Base-by-base conservation (phyloP, 2,329 filamentous ascomycete species). In the Colletotrichum tanaceti region DNA sequence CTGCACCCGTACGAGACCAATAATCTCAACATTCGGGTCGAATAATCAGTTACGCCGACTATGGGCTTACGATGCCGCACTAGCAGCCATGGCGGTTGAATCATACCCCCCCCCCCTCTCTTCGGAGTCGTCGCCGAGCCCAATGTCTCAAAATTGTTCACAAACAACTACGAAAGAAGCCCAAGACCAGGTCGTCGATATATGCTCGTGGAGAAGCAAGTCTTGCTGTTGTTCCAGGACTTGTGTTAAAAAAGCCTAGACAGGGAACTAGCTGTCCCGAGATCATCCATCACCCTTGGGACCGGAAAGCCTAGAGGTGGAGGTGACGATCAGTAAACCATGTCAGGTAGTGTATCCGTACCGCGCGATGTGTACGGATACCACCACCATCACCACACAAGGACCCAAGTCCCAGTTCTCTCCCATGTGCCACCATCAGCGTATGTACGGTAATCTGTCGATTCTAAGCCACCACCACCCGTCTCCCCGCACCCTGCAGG, bases 391-490 rank as follows among this genome's bases (percentile, higher is more conserved):
- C 24, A n/a, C 49, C 59, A 10, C 28, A 47, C n/a, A 5, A 39
- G 10, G 2, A 58, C 44, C 52, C 18, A 53, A 38, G 44, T 44
- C 28, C 39, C 59, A 32, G 18, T 38, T 35, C n/a, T n/a, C 22
- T 18, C 38, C 38, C 35, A 20, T 62, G 39, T 20, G n/a, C 47
- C 57, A 38, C 35, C 63, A 53, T 44, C 58, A 54, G 63, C 22
- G 22, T 43, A 66, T 57, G 44, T 64, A 43, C 44, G 46, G 38
- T 46, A 58, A 47, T 64, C 52, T 64, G 53, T 68, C 53, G 60
- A 68, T 58, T 58, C 35, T 67, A 43, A 68, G 65, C 60, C 65
- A 68, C 65, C 65, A 49, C 60, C 60, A n/a, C 44, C 35, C 58
- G 35, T 52, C 58, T 52, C 61, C 28, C 58, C 46, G 38, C 57